Base-by-base conservation (phyloP, 2,329 filamentous ascomycete genomes). In the Neodidymelliopsis sp. region DNA sequence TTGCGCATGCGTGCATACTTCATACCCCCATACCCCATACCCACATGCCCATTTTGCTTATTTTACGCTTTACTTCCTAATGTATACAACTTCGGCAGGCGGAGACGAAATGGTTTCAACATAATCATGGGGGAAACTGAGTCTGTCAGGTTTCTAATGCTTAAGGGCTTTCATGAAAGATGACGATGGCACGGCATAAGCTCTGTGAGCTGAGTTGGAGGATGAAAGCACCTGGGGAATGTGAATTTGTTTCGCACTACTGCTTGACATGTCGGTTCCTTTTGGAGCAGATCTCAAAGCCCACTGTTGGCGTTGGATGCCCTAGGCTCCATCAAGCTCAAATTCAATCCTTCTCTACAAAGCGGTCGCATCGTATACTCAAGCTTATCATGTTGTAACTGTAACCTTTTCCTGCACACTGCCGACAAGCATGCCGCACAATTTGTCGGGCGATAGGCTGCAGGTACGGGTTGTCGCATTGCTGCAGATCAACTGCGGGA, bases 41-140 rank as follows among this genome's bases (percentile, higher is more conserved):
- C n/a, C n/a, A n/a, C n/a, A n/a, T n/a, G n/a, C n/a, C n/a, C n/a
- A n/a, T n/a, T n/a, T n/a, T n/a, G n/a, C n/a, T n/a, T n/a, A n/a
- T n/a, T n/a, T n/a, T n/a, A n/a, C n/a, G n/a, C n/a, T 45, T 45
- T 45, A 37, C 40, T 40, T 40, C 36, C 10, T 50, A 50, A 50
- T 50, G 47, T 50, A 50, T 45, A 41, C 31, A 28, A 45, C 24
- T 40, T 45, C 31, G 35, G 30, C 24, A 36, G 35, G 35, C 24
- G 39, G 20, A 35, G 19, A 47, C 29, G 35, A 20, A 33, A 19
- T 35, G 27, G 29, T 31, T 22, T 40, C 35, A 27, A 35, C 23
- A 36, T 45, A 45, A 45, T 45, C 13, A 30, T 15, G 40, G 29
- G 30, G 29, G 35, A 39, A 19, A 27, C 13, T 13, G n/a, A 19